Conservation (phyloP, 441 rosid genomes). For the Rhodomyrtus psidioides region DNA sequence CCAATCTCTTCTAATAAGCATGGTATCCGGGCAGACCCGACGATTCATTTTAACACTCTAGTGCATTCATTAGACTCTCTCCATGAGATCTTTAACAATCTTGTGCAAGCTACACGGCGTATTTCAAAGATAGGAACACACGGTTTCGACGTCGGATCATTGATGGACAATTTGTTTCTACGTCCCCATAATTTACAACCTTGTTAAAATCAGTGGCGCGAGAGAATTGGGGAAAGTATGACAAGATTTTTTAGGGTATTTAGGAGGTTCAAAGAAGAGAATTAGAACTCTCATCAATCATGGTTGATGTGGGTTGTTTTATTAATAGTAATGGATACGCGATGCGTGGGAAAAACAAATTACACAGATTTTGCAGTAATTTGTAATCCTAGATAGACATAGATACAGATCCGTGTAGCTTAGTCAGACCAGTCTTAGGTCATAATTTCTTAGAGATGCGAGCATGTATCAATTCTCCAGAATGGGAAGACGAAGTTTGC, state of each 20-base stretch:
- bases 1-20: not conserved
- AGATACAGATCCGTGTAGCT: not conserved
- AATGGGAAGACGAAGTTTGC: not conserved
- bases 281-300: no score
- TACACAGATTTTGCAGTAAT: not conserved
- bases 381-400: not conserved
- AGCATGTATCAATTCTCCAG: not conserved
- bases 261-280: no score
- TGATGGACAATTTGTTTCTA: not conserved
- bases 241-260: no score
- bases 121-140: not conserved
- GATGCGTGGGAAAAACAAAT: not conserved
- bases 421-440: not conserved
- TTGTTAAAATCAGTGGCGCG: no score
- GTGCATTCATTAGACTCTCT: not conserved
- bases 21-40: not conserved
- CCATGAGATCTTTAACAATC: no score
- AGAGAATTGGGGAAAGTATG: no score
- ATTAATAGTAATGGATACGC: not conserved
- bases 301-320: no score
- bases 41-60: not conserved
- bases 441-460: not conserved
- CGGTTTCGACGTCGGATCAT: not conserved
- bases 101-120: not conserved
- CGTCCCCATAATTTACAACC: not conserved